Evolutionary conservation across 2,329 filamentous ascomycete genomes (phyloP).

Genomic region (Calonectria henricotiae): DNA sequence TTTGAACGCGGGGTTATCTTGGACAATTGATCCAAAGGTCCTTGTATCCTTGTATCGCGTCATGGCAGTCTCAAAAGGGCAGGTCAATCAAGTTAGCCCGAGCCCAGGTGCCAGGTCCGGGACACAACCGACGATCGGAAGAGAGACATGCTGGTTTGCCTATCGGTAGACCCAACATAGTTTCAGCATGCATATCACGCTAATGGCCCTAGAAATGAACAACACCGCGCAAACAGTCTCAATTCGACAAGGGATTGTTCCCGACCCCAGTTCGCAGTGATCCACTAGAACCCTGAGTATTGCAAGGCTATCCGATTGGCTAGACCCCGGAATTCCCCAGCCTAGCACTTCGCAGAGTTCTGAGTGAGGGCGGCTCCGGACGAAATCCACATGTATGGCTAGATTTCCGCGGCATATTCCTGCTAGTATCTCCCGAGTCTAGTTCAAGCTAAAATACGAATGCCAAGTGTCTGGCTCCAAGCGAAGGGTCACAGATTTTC

Average conservation of each 20-base stretch:
- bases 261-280: neutral
- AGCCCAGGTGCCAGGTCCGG: neutral
- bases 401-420: neutral
- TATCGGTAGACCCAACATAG: neutral
- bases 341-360: neutral
- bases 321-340: neutral
- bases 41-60: slow-evolving; percentile 9
- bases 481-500: too few relatives aligned
- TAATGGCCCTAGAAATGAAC: slow-evolving; percentile 18
- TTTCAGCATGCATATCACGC: slow-evolving; percentile 8
- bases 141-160: neutral
- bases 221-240: slow-evolving; percentile 6
- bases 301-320: neutral
- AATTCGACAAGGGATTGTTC: neutral
- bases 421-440: too few relatives aligned
- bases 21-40: neutral
- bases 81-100: neutral
- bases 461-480: too few relatives aligned
- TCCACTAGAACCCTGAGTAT: neutral
- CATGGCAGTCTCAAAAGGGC: slow-evolving; percentile 4
- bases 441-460: too few relatives aligned
- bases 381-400: neutral
- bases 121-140: neutral
- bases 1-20: slow-evolving; percentile 6
- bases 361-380: neutral